Evolutionary conservation across 2,329 filamentous ascomycete species (phyloP), one percentile per base, ranked within the genome.

Genomic region (Colletotrichum cereale): DNA sequence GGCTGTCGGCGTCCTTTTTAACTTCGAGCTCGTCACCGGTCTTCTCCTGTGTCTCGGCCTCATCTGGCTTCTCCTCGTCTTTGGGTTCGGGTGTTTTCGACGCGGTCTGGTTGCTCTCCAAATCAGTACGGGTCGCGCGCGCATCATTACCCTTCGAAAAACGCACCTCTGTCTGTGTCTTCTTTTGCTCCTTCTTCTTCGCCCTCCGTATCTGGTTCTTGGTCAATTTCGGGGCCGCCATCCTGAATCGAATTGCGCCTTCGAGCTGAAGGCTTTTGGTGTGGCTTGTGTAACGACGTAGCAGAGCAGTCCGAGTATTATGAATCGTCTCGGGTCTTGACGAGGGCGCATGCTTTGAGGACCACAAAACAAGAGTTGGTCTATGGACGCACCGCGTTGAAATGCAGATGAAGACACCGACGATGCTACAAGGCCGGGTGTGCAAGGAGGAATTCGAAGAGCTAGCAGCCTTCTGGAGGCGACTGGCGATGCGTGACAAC

Each of bases 161-260:
- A 53, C 75, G 74, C 66, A 89, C 89, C 77, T 90, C 84, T 80
- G 88, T 84, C 63, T 87, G 84, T 75, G 89, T 83, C 78, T 91
- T 91, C 85, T 97, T 97, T 80, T 94, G 90, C 77, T 94, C 93
- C 91, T 97, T 98, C 89, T 96, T 97, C 86, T 96, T 95, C 60
- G 94, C 93, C 81, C 96, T 91, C 81, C 95, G 90, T 86, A 95
- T 92, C 84, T 97, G 94, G 83, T 98, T 98, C 86, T 98, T 98
- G 81, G 92, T 95, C 86, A 92, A 91, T 85, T 96, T 97, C 75
- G 87, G 82, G 75, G 85, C 81, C 78, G 88, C 89, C 90, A 91
- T 92, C 79, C 81, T 85, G 82, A 69, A 70, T 60, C 78, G 56
- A 66, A 62, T 31, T 66, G 70, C 66, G 61, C 61, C n/a, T 56